phyloP scores from a whole-genome alignment of 495 filamentous ascomycete species.

The Aspergillus saccharolyticus region DNA sequence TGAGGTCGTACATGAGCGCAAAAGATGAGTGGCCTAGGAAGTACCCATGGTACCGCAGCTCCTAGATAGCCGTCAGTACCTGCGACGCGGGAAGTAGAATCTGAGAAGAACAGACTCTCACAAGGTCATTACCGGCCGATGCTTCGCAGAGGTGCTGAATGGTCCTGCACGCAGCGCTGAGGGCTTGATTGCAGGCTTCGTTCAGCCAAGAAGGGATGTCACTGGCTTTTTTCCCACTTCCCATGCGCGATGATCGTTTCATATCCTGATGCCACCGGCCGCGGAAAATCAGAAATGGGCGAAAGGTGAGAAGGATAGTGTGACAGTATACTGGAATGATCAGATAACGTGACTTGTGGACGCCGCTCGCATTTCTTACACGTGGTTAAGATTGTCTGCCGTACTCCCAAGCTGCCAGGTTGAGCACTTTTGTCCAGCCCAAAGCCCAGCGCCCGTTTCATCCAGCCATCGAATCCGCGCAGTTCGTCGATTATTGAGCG shows the following conservation, averaged over 20 bases:
- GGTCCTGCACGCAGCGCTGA: constrained; percentile 32
- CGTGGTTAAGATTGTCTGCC: constrained; percentile 33
- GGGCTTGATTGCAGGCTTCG: constrained; percentile 38
- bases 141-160: constrained; percentile 36
- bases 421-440: constrained; percentile 30
- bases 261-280: constrained; percentile 35
- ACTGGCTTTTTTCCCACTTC: constrained; percentile 17
- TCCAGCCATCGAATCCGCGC: constrained; percentile 25
- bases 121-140: constrained; percentile 30
- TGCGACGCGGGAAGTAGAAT: not conserved
- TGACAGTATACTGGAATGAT: constrained; percentile 36
- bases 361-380: constrained; percentile 18
- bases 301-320: constrained; percentile 38
- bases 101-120: constrained; percentile 23
- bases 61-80: constrained; percentile 18
- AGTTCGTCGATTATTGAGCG: constrained; percentile 35
- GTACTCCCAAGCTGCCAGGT: constrained; percentile 30
- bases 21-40: constrained; percentile 36
- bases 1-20: constrained; percentile 37
- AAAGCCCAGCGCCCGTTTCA: constrained; percentile 31
- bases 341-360: not conserved
- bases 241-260: constrained; percentile 13
- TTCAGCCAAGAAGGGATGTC: constrained; percentile 40
- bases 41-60: constrained; percentile 40
- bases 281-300: constrained; percentile 43